phyloP scores from a whole-genome alignment of 106 monocot genomes.

The Apostasia ramifera region DNA sequence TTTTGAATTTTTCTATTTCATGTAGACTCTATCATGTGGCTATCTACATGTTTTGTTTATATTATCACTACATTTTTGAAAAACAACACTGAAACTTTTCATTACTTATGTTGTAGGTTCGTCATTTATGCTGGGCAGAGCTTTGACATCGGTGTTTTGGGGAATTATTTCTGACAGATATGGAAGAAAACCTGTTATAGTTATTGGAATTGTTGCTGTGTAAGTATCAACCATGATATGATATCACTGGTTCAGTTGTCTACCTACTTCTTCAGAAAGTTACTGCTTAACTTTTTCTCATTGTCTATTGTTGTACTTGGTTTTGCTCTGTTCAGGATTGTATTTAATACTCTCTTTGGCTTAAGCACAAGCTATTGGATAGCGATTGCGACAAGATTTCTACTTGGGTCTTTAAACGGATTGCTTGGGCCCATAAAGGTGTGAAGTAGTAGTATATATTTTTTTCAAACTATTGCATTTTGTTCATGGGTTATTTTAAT shows the following conservation, averaged over 20 bases:
- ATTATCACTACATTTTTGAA: neutral
- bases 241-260: neutral
- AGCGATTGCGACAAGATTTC: conserved; percentile 78
- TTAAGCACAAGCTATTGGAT: conserved; percentile 82
- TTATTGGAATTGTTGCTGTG: conserved; percentile 56
- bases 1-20: neutral
- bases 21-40: neutral
- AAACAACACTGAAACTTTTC: neutral
- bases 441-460: neutral
- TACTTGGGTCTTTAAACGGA: conserved; percentile 81
- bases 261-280: too few species aligned
- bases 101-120: conserved; percentile 36
- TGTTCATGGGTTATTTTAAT: neutral
- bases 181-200: conserved; percentile 81
- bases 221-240: conserved; percentile 25
- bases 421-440: conserved; percentile 69
- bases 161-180: conserved; percentile 69
- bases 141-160: conserved; percentile 71
- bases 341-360: conserved; percentile 86
- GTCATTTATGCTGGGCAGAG: conserved; percentile 88
- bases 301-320: too few species aligned
- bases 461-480: neutral
- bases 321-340: conserved; percentile 28
- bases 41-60: neutral
- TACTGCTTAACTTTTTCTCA: too few species aligned